Evolutionary conservation across 495 filamentous ascomycete genomes (phyloP).

Genomic region (Darksidea phi): DNA sequence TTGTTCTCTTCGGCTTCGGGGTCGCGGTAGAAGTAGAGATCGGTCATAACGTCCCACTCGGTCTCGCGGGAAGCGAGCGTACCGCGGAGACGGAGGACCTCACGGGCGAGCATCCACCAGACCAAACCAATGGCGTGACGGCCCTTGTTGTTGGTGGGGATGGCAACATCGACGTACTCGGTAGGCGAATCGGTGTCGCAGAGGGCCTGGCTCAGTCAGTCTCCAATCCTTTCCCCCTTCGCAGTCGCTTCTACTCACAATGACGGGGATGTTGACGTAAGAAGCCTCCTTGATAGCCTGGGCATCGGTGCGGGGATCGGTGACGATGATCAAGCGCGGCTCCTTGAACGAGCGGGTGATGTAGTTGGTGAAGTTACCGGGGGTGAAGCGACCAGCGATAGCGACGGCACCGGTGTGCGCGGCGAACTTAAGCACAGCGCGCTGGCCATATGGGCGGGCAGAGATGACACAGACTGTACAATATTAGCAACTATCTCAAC

Average conservation of each 20-base stretch:
- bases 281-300: constrained; percentile 99
- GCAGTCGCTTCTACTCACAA: constrained; percentile 49
- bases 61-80: constrained; percentile 90
- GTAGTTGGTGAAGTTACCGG: constrained; percentile 99
- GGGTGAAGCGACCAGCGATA: constrained; percentile 99
- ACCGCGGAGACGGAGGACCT: constrained; percentile 97
- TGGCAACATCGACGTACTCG: constrained; percentile 98
- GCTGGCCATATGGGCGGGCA: constrained; percentile 98
- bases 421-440: constrained; percentile 98
- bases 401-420: constrained; percentile 94
- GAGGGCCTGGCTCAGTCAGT: constrained; percentile 52
- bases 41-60: constrained; percentile 97
- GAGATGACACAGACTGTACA: constrained; percentile 84
- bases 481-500: not conserved
- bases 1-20: constrained; percentile 97
- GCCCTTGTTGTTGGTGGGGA: constrained; percentile 99
- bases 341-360: constrained; percentile 99
- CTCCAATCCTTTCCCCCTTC: not conserved
- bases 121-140: constrained; percentile 96
- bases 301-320: constrained; percentile 97
- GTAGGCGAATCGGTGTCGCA: constrained; percentile 99
- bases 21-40: constrained; percentile 99
- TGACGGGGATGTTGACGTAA: constrained; percentile 99
- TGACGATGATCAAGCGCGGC: constrained; percentile 98
- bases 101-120: constrained; percentile 99